Percentiles rank a stretch among this genome's conserved stretches.
These are phyloP conservation scores for Barbarea vulgaris DNA, from an alignment of 345 rosid species.

Conservation along the genomic window DNA sequence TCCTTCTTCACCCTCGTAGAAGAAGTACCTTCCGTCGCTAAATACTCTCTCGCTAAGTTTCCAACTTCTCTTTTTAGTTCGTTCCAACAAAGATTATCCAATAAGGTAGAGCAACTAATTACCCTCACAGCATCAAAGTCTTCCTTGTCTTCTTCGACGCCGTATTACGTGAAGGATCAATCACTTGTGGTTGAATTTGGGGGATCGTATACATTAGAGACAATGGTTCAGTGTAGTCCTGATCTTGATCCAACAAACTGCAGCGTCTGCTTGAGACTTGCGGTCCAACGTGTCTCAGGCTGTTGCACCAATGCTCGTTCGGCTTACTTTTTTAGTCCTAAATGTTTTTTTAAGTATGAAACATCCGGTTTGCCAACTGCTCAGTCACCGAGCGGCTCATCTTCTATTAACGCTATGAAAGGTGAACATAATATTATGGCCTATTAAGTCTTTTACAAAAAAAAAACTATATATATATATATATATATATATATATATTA, in stretches of 20 bases:
- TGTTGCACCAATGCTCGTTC: not conserved
- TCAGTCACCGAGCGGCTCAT: not conserved
- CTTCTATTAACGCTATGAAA: not conserved
- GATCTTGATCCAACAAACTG: constrained; percentile 27
- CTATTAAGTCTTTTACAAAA: not conserved
- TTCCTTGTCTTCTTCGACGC: constrained; percentile 1
- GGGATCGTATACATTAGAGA: not conserved
- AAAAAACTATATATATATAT: too few relatives aligned
- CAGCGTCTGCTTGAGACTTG: constrained; percentile 9
- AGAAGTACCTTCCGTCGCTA: not conserved
- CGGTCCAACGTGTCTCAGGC: not conserved
- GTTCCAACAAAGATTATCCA: not conserved
- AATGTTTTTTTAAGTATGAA: not conserved
- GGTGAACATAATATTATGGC: constrained; percentile 11
- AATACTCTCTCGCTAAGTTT: not conserved
- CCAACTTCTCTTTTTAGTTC: not conserved
- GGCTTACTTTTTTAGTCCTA: not conserved
- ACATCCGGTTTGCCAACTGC: not conserved
- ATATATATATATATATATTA: not conserved
- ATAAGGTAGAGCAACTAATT: constrained; percentile 24
- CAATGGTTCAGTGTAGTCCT: constrained; percentile 16
- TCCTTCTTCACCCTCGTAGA: constrained; percentile 12
- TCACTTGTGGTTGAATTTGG: not conserved
- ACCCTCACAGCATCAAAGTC: not conserved
- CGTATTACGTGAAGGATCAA: not conserved